Conservation (phyloP, 1,284 basidiomycete species). For the Rhodotorula sp. region DNA sequence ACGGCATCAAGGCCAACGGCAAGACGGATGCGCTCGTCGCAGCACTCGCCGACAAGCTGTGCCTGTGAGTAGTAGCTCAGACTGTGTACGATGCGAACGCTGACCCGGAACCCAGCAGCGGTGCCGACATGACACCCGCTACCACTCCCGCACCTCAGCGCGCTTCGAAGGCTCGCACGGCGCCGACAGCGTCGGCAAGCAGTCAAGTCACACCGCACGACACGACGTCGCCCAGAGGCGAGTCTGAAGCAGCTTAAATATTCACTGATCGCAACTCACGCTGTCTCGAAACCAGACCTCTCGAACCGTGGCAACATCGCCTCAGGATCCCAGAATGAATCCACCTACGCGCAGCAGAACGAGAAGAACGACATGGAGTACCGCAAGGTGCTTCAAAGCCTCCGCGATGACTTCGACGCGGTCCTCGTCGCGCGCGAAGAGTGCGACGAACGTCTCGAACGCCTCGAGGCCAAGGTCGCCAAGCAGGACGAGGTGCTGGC, state of each 20-base stretch:
- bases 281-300: too few relatives aligned
- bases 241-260: too few relatives aligned
- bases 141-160: neutral
- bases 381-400: too few relatives aligned
- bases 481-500: neutral
- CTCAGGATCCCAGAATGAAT: too few relatives aligned
- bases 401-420: neutral
- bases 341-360: too few relatives aligned
- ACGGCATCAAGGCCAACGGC: constrained; percentile 23
- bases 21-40: constrained; percentile 18
- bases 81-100: neutral
- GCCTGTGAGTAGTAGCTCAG: neutral
- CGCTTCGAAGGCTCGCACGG: too few relatives aligned
- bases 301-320: too few relatives aligned
- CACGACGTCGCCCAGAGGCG: too few relatives aligned
- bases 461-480: neutral
- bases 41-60: neutral
- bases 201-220: too few relatives aligned
- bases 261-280: too few relatives aligned
- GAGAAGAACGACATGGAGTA: too few relatives aligned
- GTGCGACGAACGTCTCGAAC: neutral
- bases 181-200: too few relatives aligned
- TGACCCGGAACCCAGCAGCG: neutral
- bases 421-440: neutral
- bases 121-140: neutral